phyloP scores from a whole-genome alignment of 148 eudicot genomes.

The Polygonum maritimum region DNA sequence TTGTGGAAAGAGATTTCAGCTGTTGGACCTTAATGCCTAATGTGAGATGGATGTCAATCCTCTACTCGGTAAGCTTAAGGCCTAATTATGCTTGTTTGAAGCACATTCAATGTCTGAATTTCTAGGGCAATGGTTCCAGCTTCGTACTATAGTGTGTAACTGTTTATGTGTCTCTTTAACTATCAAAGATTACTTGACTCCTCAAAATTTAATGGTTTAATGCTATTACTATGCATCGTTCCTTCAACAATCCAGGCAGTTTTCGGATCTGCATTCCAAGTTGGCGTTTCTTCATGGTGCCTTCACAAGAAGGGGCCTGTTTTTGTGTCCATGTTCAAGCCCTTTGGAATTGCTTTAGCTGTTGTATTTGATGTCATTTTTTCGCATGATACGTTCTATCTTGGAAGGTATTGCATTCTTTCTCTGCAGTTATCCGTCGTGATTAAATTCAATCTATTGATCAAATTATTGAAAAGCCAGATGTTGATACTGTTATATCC shows the following conservation, averaged over 20 bases:
- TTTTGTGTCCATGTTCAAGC: constrained; percentile 75
- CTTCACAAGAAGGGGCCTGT: constrained; percentile 70
- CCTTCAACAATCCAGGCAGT: constrained; percentile 36
- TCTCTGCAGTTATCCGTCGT: not conserved
- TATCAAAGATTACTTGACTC: not conserved
- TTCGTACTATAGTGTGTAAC: not conserved
- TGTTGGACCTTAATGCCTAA: constrained; percentile 62
- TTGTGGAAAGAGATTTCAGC: constrained; percentile 46
- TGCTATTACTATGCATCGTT: not conserved
- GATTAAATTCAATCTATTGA: not conserved
- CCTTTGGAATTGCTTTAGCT: constrained; percentile 68
- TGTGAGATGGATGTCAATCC: constrained; percentile 41
- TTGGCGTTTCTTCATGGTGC: constrained; percentile 66
- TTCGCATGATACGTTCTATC: constrained; percentile 51
- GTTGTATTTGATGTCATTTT: constrained; percentile 40
- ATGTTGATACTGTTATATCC: not conserved
- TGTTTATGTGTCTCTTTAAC: not conserved
- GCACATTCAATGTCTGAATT: not conserved
- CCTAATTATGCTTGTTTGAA: not conserved
- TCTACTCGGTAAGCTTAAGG: constrained; percentile 56
- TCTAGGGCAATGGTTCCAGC: not conserved
- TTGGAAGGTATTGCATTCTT: constrained; percentile 53
- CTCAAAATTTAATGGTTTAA: not conserved
- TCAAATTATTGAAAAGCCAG: not conserved
- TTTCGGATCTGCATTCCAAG: constrained; percentile 69